phyloP scores from a whole-genome alignment of 2,329 filamentous ascomycete species.

The Cercospora sojina region DNA sequence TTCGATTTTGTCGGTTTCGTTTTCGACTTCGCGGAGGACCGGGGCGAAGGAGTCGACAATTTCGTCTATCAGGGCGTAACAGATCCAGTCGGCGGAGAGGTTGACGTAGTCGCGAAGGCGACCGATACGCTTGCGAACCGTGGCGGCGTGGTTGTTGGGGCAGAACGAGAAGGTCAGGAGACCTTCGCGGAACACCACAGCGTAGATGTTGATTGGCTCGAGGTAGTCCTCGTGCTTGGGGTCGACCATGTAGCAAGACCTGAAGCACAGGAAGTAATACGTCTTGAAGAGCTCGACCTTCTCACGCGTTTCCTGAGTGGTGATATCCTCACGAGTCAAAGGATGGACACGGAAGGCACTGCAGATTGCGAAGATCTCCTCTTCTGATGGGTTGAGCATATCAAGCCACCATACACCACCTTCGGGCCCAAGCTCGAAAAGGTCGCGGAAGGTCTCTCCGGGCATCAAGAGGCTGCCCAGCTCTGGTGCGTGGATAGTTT shows the following conservation, averaged over 20 bases:
- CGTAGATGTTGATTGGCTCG: conserved; percentile 94
- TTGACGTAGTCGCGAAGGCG: conserved; percentile 93
- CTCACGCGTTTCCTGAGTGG: conserved; percentile 90
- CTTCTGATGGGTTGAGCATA: conserved; percentile 83
- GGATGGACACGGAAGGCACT: conserved; percentile 95
- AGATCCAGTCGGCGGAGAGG: conserved; percentile 96
- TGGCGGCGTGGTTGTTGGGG: conserved; percentile 79
- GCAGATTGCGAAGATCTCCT: conserved; percentile 83
- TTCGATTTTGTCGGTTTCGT: conserved; percentile 88
- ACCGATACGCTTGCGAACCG: conserved; percentile 87
- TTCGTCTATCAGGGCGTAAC: conserved; percentile 96
- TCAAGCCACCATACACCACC: conserved; percentile 99
- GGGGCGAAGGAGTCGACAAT: conserved; percentile 96
- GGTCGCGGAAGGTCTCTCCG: conserved; percentile 82
- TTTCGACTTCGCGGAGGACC: conserved; percentile 80
- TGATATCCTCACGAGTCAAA: conserved; percentile 93
- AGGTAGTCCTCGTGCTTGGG: conserved; percentile 78
- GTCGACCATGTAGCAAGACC: conserved; percentile 84
- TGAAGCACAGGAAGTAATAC: conserved; percentile 98
- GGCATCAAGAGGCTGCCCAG: conserved; percentile 85
- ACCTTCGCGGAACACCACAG: conserved; percentile 93
- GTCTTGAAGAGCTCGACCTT: conserved; percentile 97
- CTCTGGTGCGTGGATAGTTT: conserved; percentile 86
- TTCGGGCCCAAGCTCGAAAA: conserved; percentile 70
- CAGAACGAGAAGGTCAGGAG: conserved; percentile 93